These are phyloP conservation scores for Dioszegia hungarica DNA, from an alignment of 768 basidiomycete genomes.

Conservation along the genomic window DNA sequence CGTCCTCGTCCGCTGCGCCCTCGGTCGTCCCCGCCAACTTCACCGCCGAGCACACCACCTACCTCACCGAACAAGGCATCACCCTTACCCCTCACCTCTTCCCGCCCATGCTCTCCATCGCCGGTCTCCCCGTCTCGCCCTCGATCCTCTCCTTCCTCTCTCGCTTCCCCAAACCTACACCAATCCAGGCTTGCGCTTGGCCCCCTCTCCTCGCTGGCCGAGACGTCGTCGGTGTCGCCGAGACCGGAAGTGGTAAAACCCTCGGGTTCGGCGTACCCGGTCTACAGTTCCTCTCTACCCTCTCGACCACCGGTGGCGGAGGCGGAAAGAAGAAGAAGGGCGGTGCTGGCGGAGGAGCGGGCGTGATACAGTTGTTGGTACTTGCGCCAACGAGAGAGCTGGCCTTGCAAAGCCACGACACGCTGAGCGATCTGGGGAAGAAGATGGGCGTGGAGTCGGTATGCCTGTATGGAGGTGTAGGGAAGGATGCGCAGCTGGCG, in stretches of 20 bases:
- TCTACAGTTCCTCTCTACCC: constrained; percentile 59
- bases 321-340: constrained; percentile 31
- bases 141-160: constrained; percentile 62
- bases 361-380: constrained; percentile 57
- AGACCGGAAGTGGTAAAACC: constrained; percentile 91
- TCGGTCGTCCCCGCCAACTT: constrained; percentile 40
- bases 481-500: constrained; percentile 74
- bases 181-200: constrained; percentile 95
- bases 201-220: constrained; percentile 67
- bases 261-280: constrained; percentile 93
- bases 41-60: constrained; percentile 57
- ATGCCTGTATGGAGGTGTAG: constrained; percentile 91
- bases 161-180: constrained; percentile 79
- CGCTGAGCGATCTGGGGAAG: constrained; percentile 66
- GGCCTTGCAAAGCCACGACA: constrained; percentile 89
- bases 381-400: constrained; percentile 94
- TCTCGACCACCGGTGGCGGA: neutral
- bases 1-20: constrained; percentile 30
- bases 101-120: constrained; percentile 68
- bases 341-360: constrained; percentile 40
- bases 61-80: constrained; percentile 67
- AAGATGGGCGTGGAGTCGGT: constrained; percentile 62
- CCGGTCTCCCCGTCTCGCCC: constrained; percentile 62
- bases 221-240: constrained; percentile 89
- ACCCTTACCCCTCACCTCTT: constrained; percentile 60